Evolutionary conservation across 257 asterid species (phyloP), one percentile per base, ranked within the genome.

Genomic region (Solanum appendiculatum): DNA sequence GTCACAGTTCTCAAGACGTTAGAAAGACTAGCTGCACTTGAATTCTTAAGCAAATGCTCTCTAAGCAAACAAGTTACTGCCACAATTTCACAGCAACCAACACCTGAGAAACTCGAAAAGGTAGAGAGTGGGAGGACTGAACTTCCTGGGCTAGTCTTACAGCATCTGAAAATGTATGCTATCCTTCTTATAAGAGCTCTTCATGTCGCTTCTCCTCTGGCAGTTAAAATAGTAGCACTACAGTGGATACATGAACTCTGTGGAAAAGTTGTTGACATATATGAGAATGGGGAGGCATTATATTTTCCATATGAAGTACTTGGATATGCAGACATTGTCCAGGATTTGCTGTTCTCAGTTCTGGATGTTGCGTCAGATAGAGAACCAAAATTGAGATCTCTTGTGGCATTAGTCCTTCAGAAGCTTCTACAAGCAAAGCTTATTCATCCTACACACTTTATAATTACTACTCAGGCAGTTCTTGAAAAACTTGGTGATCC

Each of bases 401-500:
- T 89, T 60, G 99, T 97, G 85, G 94, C 95, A 86, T 88, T 89
- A 36, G 94, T 93, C 86, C 90, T 97, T 86, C 96, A 92, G 92
- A 91, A 92, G 92, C 95, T 97, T 87, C 86, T 97, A 93, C 91
- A 86, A 89, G 98, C 98, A 88, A 97, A 96, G 92, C 87, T 97
- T 87, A 88, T 96, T 92, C 98, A 95, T 86, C 98, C 96, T 37
- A 87, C 91, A 86, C 96, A 92, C 88, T 94, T 95, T 46, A 88
- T 93, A 64, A 25, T 89, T 89, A 88, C 94, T 90, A 92, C 98
- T 89, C 97, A 93, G 91, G 90, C 87, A 64, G 89, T 94, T 92
- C 97, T 95, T 58, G 98, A 95, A 89, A 96, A 91, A 89, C 97
- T 94, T 54, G 98, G 98, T 46, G 99, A 97, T 91, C 98, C 99